These are phyloP conservation scores for Pseudogymnoascus sp. DNA, from an alignment of 2,329 filamentous ascomycete species.

Conservation along the genomic window DNA sequence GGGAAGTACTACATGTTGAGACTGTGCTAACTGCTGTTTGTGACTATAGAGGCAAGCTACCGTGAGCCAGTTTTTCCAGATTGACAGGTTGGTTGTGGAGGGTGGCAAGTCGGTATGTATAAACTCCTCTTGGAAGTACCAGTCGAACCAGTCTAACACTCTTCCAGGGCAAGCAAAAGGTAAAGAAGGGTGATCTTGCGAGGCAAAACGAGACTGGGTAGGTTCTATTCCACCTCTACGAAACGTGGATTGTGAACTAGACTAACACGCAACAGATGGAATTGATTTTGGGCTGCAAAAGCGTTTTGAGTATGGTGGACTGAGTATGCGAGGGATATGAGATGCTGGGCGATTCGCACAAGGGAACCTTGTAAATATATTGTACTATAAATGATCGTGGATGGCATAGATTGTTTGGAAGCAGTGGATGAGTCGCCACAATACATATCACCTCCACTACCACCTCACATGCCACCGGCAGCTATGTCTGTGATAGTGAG, in stretches of 20 bases:
- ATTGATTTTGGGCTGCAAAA: conserved; percentile 19
- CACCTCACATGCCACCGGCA: neutral
- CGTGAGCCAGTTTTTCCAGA: conserved; percentile 88
- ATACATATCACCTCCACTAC: conserved; percentile 4
- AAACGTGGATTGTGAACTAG: neutral
- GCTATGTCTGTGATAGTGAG: neutral
- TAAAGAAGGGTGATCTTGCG: conserved; percentile 57
- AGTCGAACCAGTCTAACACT: neutral
- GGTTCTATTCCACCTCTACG: conserved; percentile 26
- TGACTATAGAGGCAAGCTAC: conserved; percentile 76
- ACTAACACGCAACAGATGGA: conserved; percentile 24
- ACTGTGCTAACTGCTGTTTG: conserved; percentile 15
- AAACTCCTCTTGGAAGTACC: neutral
- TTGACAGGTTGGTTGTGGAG: conserved; percentile 88
- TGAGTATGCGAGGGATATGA: neutral
- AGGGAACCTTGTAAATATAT: conserved; percentile 4
- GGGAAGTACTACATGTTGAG: neutral
- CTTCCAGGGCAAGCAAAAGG: conserved; percentile 60
- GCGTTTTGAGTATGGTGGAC: neutral
- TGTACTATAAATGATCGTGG: neutral
- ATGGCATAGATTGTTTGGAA: neutral
- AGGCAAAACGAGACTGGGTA: conserved; percentile 76
- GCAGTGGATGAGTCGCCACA: neutral
- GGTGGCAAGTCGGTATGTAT: conserved; percentile 65
- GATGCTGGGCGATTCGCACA: neutral